Conservation (phyloP, 1,284 basidiomycete species). For the Sporisorium sorghi region DNA sequence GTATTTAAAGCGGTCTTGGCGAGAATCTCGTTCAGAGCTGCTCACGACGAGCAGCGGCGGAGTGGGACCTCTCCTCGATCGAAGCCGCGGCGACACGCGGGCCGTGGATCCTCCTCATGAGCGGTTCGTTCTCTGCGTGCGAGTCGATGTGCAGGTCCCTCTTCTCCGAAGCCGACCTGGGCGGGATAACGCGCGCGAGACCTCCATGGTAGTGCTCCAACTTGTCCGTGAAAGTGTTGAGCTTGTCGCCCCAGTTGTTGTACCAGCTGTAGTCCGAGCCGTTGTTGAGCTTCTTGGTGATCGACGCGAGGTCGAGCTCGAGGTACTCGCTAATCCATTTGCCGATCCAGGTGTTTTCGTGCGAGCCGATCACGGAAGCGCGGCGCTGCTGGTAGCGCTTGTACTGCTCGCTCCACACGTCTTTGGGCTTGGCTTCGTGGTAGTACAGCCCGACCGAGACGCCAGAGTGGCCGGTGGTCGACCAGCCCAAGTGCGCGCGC, state of each 20-base stretch:
- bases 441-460: slow-evolving; percentile 57
- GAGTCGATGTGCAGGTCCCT: slow-evolving; percentile 31
- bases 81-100: slow-evolving; percentile 13
- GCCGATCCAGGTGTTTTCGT: slow-evolving; percentile 64
- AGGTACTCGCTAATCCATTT: slow-evolving; percentile 51
- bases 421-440: slow-evolving; percentile 41
- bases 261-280: slow-evolving; percentile 55
- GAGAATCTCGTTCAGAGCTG: too few relatives aligned
- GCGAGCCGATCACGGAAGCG: slow-evolving; percentile 43
- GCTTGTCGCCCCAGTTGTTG: slow-evolving; percentile 48
- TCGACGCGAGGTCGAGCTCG: slow-evolving; percentile 43
- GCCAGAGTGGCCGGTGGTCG: slow-evolving; percentile 55
- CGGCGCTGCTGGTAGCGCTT: slow-evolving; percentile 27
- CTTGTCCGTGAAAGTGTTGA: slow-evolving; percentile 44
- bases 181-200: slow-evolving; percentile 36
- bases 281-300: slow-evolving; percentile 56
- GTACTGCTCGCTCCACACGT: slow-evolving; percentile 27
- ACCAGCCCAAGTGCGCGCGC: slow-evolving; percentile 60
- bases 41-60: slow-evolving; percentile 18
- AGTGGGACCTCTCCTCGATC: slow-evolving; percentile 37
- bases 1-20: too few relatives aligned
- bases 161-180: slow-evolving; percentile 21
- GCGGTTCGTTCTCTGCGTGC: slow-evolving; percentile 40
- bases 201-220: slow-evolving; percentile 58
- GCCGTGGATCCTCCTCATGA: slow-evolving; percentile 44